Percentiles rank a stretch among this genome's conserved stretches.
These are phyloP conservation scores for Penicillium freii DNA, from an alignment of 2,329 filamentous ascomycete species.

Conservation along the genomic window DNA sequence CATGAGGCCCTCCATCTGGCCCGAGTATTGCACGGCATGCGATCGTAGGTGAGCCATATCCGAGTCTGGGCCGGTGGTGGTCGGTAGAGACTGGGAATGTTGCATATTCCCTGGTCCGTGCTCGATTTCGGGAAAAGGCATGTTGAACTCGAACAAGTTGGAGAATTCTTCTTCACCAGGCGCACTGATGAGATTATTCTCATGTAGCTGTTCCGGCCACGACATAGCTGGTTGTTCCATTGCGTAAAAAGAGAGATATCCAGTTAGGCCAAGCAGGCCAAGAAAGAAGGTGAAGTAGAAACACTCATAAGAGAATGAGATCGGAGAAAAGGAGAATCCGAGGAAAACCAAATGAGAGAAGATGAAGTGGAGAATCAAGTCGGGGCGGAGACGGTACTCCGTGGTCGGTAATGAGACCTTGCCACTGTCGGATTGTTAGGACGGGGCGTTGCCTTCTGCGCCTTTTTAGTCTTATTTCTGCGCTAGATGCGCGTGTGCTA, in stretches of 20 bases:
- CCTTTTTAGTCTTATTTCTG: constrained; percentile 2
- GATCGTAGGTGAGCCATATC: constrained; percentile 30
- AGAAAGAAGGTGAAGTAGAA: neutral
- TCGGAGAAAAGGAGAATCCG: constrained; percentile 3
- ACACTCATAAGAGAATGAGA: neutral
- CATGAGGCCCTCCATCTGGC: constrained; percentile 39
- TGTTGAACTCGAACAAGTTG: constrained; percentile 50
- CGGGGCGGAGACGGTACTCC: constrained; percentile 17
- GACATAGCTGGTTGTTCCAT: constrained; percentile 43
- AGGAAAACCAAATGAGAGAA: neutral
- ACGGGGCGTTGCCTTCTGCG: neutral
- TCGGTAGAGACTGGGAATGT: constrained; percentile 33
- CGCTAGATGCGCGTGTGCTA: constrained; percentile 16
- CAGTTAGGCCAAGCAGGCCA: neutral
- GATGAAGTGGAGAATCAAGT: constrained; percentile 5
- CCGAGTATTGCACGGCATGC: constrained; percentile 28
- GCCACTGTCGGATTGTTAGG: neutral
- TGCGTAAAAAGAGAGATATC: neutral
- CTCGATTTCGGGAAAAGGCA: constrained; percentile 46
- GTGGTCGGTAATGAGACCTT: constrained; percentile 1
- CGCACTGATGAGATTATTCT: constrained; percentile 40
- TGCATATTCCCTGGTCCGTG: constrained; percentile 39
- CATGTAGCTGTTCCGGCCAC: constrained; percentile 43
- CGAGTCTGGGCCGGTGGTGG: constrained; percentile 28
- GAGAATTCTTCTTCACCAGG: constrained; percentile 49